These are phyloP conservation scores for Cystoderma amianthinum DNA, from an alignment of 768 basidiomycete species.

Conservation along the genomic window DNA sequence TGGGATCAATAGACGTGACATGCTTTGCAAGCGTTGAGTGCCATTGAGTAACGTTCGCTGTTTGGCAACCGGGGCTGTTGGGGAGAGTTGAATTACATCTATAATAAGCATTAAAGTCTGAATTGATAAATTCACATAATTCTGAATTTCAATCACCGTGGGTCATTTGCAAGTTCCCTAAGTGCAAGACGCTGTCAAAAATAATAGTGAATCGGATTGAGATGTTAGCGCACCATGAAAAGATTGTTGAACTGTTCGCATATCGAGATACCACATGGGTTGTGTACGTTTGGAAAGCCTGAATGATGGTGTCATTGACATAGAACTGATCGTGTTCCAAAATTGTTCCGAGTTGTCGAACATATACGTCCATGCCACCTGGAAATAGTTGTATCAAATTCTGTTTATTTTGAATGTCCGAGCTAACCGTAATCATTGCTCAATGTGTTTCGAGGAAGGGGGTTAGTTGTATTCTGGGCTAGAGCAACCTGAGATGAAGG, in stretches of 20 bases:
- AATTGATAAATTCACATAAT: not conserved
- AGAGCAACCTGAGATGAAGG: constrained; percentile 1
- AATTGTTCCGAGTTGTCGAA: constrained; percentile 23
- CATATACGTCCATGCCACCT: constrained; percentile 44
- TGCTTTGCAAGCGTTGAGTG: constrained; percentile 26
- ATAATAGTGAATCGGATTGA: not conserved
- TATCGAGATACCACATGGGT: constrained; percentile 35
- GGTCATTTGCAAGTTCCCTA: constrained; percentile 39
- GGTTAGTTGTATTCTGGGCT: constrained; percentile 19
- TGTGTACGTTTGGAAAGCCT: constrained; percentile 36
- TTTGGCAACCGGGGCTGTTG: constrained; percentile 22
- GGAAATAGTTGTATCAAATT: constrained; percentile 4
- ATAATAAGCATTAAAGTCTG: not conserved
- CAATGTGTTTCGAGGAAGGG: constrained; percentile 32
- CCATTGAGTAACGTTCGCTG: constrained; percentile 40
- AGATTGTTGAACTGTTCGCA: constrained; percentile 27
- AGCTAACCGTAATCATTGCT: constrained; percentile 38
- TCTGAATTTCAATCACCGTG: constrained; percentile 6
- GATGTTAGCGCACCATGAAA: constrained; percentile 16
- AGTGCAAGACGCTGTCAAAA: constrained; percentile 11
- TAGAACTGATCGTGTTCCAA: constrained; percentile 39
- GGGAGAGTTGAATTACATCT: constrained; percentile 37
- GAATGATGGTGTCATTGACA: constrained; percentile 27
- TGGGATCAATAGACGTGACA: constrained; percentile 31
- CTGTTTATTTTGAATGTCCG: not conserved